A percentile compares a stretch with the other conserved stretches of the same genome.
Conservation (phyloP, 768 basidiomycete genomes). For the Hydnomerulius pinastri region DNA sequence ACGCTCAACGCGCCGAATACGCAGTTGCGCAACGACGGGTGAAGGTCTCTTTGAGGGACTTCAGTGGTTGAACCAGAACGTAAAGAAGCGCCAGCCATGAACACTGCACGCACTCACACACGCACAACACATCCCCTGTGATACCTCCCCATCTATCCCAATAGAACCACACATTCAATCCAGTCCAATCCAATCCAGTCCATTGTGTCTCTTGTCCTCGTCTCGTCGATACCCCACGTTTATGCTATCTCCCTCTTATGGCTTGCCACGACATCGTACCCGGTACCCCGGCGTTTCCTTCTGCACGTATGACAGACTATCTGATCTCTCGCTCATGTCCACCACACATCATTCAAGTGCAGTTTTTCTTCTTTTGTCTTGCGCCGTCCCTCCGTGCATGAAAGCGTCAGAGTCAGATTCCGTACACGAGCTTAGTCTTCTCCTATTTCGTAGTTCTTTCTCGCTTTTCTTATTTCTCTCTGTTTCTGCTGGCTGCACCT, state of each 20-base stretch:
- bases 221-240: constrained; percentile 35
- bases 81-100: constrained; percentile 87
- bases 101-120: constrained; percentile 19
- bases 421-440: constrained; percentile 16
- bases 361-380: constrained; percentile 24
- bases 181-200: too few relatives aligned
- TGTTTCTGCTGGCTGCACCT: too few relatives aligned
- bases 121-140: constrained; percentile 13
- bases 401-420: constrained; percentile 6
- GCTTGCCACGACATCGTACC: constrained; percentile 37
- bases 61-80: constrained; percentile 96
- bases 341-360: too few relatives aligned
- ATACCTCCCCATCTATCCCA: constrained; percentile 27
- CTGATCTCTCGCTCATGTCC: constrained; percentile 31
- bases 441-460: constrained; percentile 9
- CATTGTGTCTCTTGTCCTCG: constrained; percentile 18
- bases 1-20: constrained; percentile 4
- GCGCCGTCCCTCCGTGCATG: constrained; percentile 23
- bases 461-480: too few relatives aligned
- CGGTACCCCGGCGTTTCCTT: too few relatives aligned
- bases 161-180: constrained; percentile 14
- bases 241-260: constrained; percentile 37
- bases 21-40: constrained; percentile 92
- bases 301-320: constrained; percentile 39
- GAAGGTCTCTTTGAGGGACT: constrained; percentile 97